A percentile compares a stretch with the other conserved stretches of the same genome.
Conservation (phyloP, 352 stramenopile species). For the Saprolegnia diclina region DNA sequence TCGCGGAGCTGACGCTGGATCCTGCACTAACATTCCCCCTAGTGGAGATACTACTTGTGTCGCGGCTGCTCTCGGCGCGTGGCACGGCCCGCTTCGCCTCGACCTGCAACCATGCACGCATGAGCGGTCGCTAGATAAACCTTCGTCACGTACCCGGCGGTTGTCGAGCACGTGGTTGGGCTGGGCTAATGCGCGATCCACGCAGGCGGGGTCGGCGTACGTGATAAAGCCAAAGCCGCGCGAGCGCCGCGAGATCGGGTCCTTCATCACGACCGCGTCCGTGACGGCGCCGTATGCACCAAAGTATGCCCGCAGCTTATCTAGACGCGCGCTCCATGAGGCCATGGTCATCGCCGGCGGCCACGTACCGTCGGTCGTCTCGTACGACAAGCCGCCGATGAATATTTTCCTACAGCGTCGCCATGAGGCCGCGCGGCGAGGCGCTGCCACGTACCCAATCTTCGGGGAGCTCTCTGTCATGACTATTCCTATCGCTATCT, state of each 20-base stretch:
- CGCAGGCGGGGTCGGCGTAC: conserved; percentile 80
- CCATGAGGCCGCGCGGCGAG: not conserved
- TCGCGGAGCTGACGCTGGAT: conserved; percentile 48
- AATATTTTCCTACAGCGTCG: conserved; percentile 77
- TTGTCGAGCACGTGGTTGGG: conserved; percentile 88
- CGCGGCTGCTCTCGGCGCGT: conserved; percentile 76
- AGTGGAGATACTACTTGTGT: conserved; percentile 45
- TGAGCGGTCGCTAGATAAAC: not conserved
- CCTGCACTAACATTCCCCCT: conserved; percentile 50
- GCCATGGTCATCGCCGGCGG: not conserved
- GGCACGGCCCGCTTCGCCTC: conserved; percentile 90
- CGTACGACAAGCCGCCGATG: conserved; percentile 85
- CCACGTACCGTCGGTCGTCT: conserved; percentile 75
- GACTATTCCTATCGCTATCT: conserved; percentile 23
- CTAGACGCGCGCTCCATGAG: conserved; percentile 34
- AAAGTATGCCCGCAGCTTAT: conserved; percentile 88
- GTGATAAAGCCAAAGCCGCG: conserved; percentile 93
- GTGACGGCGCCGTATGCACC: conserved; percentile 83
- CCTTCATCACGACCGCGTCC: conserved; percentile 91
- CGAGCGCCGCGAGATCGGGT: conserved; percentile 86
- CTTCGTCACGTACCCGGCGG: conserved; percentile 53
- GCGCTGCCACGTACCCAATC: conserved; percentile 20
- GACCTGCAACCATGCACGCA: conserved; percentile 44
- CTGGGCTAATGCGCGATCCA: conserved; percentile 85
- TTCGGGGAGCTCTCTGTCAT: conserved; percentile 26